These are phyloP conservation scores for Meyerozyma smithsonii DNA, from an alignment of 1,139 yeast genomes.

Conservation along the genomic window DNA sequence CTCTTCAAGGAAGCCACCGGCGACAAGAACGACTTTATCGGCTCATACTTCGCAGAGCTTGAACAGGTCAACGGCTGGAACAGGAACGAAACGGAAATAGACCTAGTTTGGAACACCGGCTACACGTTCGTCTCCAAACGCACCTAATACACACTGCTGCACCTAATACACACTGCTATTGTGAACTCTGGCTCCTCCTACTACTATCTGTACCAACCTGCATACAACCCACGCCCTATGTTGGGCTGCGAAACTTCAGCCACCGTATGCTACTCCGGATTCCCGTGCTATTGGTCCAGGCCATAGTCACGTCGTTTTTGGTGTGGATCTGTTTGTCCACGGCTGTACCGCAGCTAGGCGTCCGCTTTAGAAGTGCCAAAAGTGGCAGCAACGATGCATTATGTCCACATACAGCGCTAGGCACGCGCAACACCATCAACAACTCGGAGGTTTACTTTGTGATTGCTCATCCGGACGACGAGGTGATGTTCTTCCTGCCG, in stretches of 20 bases:
- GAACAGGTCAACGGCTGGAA: constrained; percentile 29
- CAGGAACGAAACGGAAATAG: constrained; percentile 24
- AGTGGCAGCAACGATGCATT: background rate
- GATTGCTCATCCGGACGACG: constrained; percentile 98
- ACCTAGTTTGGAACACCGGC: constrained; percentile 38
- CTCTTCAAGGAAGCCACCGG: constrained; percentile 27
- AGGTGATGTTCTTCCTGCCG: constrained; percentile 95
- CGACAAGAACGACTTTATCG: constrained; percentile 19
- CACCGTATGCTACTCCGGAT: constrained; percentile 14
- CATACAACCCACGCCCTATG: background rate
- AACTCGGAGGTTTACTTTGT: constrained; percentile 38
- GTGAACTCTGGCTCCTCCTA: no score
- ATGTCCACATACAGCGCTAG: background rate
- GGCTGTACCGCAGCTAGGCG: constrained; percentile 32
- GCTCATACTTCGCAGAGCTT: constrained; percentile 20
- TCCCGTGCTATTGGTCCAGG: constrained; percentile 12
- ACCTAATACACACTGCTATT: no score
- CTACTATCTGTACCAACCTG: no score
- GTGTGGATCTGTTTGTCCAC: constrained; percentile 40
- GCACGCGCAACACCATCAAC: background rate
- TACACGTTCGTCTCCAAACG: constrained; percentile 31
- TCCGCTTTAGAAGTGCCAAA: constrained; percentile 17
- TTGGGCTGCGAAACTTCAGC: constrained; percentile 7
- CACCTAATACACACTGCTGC: no score
- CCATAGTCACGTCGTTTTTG: constrained; percentile 22